phyloP scores from a whole-genome alignment of 2,329 filamentous ascomycete species.

The Xylariaceae sp. region DNA sequence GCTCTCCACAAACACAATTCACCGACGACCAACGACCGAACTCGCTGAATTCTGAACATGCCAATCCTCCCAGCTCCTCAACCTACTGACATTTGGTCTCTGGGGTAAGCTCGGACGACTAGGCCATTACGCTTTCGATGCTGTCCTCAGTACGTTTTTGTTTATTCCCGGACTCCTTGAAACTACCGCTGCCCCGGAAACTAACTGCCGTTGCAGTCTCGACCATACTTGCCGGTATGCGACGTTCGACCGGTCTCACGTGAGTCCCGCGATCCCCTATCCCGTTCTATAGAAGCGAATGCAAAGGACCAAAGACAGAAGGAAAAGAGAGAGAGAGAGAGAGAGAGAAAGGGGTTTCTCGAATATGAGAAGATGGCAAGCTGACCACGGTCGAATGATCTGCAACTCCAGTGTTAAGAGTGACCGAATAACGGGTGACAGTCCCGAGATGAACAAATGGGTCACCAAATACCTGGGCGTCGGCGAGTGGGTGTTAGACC shows the following conservation, averaged over 20 bases:
- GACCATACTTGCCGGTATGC: constrained; percentile 92
- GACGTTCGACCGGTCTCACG: constrained; percentile 95
- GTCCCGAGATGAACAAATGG: constrained; percentile 79
- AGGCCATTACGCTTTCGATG: constrained; percentile 93
- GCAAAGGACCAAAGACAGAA: not conserved
- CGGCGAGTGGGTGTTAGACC: constrained; percentile 97
- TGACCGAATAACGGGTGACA: constrained; percentile 75
- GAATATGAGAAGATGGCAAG: not conserved
- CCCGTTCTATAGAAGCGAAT: not conserved
- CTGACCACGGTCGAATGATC: constrained; percentile 4
- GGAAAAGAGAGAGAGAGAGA: not conserved
- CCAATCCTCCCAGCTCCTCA: constrained; percentile 47
- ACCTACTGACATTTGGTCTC: constrained; percentile 63
- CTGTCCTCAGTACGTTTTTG: constrained; percentile 69
- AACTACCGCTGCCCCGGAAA: not conserved
- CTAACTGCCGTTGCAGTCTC: constrained; percentile 58
- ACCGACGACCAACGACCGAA: constrained; percentile 3
- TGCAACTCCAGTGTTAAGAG: constrained; percentile 73
- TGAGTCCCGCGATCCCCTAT: constrained; percentile 50
- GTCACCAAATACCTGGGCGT: constrained; percentile 89
- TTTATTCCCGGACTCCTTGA: not conserved
- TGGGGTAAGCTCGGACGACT: constrained; percentile 82
- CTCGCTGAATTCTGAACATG: constrained; percentile 38
- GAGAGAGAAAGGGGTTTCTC: not conserved
- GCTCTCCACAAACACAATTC: not conserved